phyloP scores from a whole-genome alignment of 176 grass and related monocot genomes.

The Rhynchospora tenuis region DNA sequence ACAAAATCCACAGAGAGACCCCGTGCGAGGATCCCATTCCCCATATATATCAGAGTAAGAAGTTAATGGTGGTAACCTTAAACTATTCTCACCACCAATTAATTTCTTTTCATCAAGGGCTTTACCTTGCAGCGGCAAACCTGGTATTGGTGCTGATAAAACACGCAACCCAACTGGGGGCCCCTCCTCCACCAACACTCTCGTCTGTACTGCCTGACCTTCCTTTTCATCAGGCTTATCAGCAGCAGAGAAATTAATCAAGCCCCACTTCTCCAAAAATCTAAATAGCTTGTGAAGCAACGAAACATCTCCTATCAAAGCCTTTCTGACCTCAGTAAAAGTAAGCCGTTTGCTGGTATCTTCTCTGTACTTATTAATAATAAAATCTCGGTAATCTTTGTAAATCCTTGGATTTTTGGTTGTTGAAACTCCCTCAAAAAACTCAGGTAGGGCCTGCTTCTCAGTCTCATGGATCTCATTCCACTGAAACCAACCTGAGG shows the following conservation, averaged over 20 bases:
- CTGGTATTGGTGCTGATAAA: conserved; percentile 26
- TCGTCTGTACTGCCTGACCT: conserved; percentile 22
- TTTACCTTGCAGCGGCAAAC: conserved; percentile 29
- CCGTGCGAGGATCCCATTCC: conserved; percentile 49
- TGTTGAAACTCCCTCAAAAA: conserved; percentile 73
- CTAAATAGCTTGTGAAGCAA: conserved; percentile 68
- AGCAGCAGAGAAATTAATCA: conserved; percentile 67
- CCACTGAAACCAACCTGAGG: conserved; percentile 88
- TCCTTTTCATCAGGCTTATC: not conserved
- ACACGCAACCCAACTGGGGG: conserved; percentile 20
- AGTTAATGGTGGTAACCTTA: conserved; percentile 65
- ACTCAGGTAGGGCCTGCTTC: conserved; percentile 66
- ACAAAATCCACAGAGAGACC: conserved; percentile 40
- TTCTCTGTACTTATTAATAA: conserved; percentile 82
- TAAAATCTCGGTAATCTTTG: conserved; percentile 94
- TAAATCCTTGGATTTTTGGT: conserved; percentile 91
- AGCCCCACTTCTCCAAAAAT: conserved; percentile 54
- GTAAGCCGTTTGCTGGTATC: conserved; percentile 62
- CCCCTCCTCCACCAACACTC: conserved; percentile 62
- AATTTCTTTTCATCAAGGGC: conserved; percentile 35
- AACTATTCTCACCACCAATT: conserved; percentile 29
- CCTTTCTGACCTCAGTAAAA: conserved; percentile 79
- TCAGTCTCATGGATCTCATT: conserved; percentile 86
- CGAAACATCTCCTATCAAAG: conserved; percentile 58
- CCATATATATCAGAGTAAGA: conserved; percentile 76